Evolutionary conservation across 108 stramenopile genomes (phyloP).

Genomic region (Discostella stelligeroides): DNA sequence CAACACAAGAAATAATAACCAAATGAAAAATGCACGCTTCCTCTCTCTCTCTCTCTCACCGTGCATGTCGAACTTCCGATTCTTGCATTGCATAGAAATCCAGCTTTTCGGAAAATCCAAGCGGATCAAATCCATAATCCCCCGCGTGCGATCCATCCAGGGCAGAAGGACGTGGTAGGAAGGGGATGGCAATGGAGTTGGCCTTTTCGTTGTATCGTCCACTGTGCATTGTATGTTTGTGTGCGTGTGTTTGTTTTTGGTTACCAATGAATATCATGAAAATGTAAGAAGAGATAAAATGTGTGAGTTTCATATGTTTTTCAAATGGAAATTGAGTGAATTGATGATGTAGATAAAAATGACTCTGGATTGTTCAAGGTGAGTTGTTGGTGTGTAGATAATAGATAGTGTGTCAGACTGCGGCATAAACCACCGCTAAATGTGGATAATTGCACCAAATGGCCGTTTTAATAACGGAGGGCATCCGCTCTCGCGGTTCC

Average conservation of each 20-base stretch:
- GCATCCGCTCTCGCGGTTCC: conserved; percentile 46
- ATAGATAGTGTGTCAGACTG: conserved; percentile 30
- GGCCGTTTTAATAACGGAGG: conserved; percentile 35
- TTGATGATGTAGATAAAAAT: conserved; percentile 3
- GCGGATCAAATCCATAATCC: conserved; percentile 84
- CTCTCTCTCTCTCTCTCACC: too few relatives aligned
- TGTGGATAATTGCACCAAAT: conserved; percentile 28
- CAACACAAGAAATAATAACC: too few relatives aligned
- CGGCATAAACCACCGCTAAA: conserved; percentile 5
- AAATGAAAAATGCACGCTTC: too few relatives aligned
- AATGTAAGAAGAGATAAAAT: background rate
- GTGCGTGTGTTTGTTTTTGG: background rate
- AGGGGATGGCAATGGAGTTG: conserved; percentile 73
- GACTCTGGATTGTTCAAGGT: too few relatives aligned
- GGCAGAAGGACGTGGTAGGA: conserved; percentile 67
- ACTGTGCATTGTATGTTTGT: conserved; percentile 38
- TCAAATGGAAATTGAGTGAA: background rate
- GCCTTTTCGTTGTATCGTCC: conserved; percentile 66
- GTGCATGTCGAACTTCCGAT: conserved; percentile 71
- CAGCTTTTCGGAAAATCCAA: conserved; percentile 68
- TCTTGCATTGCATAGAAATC: conserved; percentile 67
- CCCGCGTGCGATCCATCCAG: conserved; percentile 86
- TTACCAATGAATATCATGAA: background rate
- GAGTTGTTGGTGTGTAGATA: too few relatives aligned
- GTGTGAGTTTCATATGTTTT: background rate